Conservation (phyloP, 1,139 yeast species). For the Candida dubliniensis region DNA sequence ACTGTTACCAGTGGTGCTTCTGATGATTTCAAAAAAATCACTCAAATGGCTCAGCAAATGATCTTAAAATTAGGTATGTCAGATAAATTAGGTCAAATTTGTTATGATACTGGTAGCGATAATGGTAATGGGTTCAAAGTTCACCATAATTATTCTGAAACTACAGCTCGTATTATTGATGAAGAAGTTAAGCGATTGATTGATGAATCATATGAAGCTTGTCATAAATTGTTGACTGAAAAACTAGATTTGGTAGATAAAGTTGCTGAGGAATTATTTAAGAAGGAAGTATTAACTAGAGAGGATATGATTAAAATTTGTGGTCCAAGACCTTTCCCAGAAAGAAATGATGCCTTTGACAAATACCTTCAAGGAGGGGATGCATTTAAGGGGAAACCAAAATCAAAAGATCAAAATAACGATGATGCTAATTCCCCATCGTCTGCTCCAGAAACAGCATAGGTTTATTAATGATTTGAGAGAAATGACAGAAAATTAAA, state of each 20-base stretch:
- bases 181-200: slow-evolving; percentile 64
- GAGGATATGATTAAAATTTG: slow-evolving; percentile 75
- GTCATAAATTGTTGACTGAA: slow-evolving; percentile 55
- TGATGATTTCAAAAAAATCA: slow-evolving; percentile 78
- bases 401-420: slow-evolving; percentile 6
- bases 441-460: not conserved
- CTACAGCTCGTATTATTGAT: slow-evolving; percentile 66
- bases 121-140: slow-evolving; percentile 49
- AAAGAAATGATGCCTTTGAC: slow-evolving; percentile 78
- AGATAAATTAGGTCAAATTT: slow-evolving; percentile 61
- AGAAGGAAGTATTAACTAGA: slow-evolving; percentile 74
- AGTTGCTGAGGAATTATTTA: slow-evolving; percentile 66
- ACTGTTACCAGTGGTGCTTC: slow-evolving; percentile 83
- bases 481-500: too few relatives aligned
- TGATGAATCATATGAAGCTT: slow-evolving; percentile 50
- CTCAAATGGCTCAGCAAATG: slow-evolving; percentile 77
- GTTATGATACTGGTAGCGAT: slow-evolving; percentile 50
- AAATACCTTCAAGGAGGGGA: slow-evolving; percentile 60
- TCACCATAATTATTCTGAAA: slow-evolving; percentile 69
- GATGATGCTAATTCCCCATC: not conserved
- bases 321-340: slow-evolving; percentile 77
- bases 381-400: slow-evolving; percentile 33
- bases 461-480: not conserved
- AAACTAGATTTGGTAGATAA: slow-evolving; percentile 62
- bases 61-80: slow-evolving; percentile 79